Percentiles rank a stretch among this genome's conserved stretches.
Conservation (phyloP, 1,284 basidiomycete genomes). For the Hypsizygus ulmarius region DNA sequence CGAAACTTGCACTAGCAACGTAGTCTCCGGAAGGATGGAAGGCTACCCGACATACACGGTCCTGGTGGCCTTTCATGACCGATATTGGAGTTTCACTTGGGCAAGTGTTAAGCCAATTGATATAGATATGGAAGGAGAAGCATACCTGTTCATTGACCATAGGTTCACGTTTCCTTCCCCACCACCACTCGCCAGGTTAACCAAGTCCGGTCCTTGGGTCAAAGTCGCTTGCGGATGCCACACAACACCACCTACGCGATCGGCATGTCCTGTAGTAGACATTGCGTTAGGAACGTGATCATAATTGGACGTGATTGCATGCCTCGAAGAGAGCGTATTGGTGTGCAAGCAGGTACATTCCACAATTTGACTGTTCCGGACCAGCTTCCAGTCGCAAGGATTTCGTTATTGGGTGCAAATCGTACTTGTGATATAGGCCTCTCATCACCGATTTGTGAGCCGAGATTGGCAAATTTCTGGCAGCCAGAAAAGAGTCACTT, state of each 20-base stretch:
- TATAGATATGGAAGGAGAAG: slow-evolving; percentile 1
- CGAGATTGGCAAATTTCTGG: slow-evolving; percentile 87
- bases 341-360: slow-evolving; percentile 89
- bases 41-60: slow-evolving; percentile 88
- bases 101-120: slow-evolving; percentile 6
- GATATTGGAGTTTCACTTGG: slow-evolving; percentile 76
- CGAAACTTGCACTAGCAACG: slow-evolving; percentile 93
- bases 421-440: slow-evolving; percentile 92
- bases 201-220: slow-evolving; percentile 61
- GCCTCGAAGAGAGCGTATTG: slow-evolving; percentile 73
- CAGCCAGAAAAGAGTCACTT: slow-evolving; percentile 2
- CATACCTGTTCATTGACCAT: slow-evolving; percentile 85
- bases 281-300: slow-evolving; percentile 7
- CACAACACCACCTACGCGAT: slow-evolving; percentile 92
- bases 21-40: slow-evolving; percentile 96
- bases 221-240: slow-evolving; percentile 97
- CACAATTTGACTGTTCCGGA: slow-evolving; percentile 93
- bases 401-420: slow-evolving; percentile 88
- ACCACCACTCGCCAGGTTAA: slow-evolving; percentile 91
- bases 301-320: slow-evolving; percentile 15
- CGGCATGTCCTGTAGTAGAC: slow-evolving; percentile 66
- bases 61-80: slow-evolving; percentile 84
- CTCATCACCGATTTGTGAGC: slow-evolving; percentile 97
- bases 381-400: slow-evolving; percentile 94
- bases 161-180: slow-evolving; percentile 85